These are phyloP conservation scores for Pseudogymnoascus sp. DNA, from an alignment of 2,329 filamentous ascomycete genomes.

Conservation along the genomic window DNA sequence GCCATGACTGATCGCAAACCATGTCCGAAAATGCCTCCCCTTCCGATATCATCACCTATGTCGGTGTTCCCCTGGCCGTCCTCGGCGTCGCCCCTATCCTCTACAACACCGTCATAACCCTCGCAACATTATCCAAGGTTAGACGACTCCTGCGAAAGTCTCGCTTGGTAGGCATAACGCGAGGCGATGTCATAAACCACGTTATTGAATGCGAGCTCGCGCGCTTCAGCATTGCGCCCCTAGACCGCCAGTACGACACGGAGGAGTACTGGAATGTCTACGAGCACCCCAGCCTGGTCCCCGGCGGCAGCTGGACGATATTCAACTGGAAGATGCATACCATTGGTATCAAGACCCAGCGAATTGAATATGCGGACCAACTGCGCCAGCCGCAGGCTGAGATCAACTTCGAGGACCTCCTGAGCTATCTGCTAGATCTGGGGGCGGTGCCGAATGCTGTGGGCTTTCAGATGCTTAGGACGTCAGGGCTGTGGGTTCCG, in stretches of 20 bases:
- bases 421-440: conserved; percentile 55
- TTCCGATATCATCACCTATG: conserved; percentile 47
- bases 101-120: conserved; percentile 55
- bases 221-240: conserved; percentile 54
- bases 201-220: conserved; percentile 60
- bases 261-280: conserved; percentile 52
- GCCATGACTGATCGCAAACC: not conserved
- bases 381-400: conserved; percentile 40
- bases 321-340: conserved; percentile 59
- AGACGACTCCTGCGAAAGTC: conserved; percentile 49
- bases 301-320: conserved; percentile 56
- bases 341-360: conserved; percentile 54
- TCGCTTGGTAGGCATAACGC: conserved; percentile 51
- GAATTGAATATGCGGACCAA: conserved; percentile 52
- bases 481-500: conserved; percentile 53
- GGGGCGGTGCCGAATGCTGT: conserved; percentile 53
- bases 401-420: conserved; percentile 50
- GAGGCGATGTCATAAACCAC: conserved; percentile 56
- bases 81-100: conserved; percentile 56
- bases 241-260: conserved; percentile 46
- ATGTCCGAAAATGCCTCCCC: conserved; percentile 24
- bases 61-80: conserved; percentile 51
- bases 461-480: conserved; percentile 50
- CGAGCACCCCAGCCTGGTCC: conserved; percentile 43
- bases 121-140: conserved; percentile 53